Percentiles rank a stretch among this genome's conserved stretches.
Evolutionary conservation across 2,329 filamentous ascomycete species (phyloP).

Genomic region (Biscogniauxia marginata): DNA sequence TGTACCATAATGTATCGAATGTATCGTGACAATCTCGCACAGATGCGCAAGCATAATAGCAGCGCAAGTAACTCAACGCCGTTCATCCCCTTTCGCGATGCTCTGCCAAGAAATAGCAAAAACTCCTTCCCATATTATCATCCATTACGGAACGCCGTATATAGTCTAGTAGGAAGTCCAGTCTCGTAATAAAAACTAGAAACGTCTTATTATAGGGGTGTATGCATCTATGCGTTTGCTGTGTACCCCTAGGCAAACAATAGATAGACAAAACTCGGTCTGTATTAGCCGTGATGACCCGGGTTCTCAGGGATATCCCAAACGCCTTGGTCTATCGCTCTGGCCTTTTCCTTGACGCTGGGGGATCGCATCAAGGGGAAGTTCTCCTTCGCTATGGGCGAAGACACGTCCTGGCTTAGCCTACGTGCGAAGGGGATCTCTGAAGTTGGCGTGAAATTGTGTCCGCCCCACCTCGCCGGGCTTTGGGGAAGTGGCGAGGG

Average conservation of each 20-base stretch:
- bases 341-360: slow-evolving; percentile 5
- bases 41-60: neutral
- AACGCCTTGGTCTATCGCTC: neutral
- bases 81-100: neutral
- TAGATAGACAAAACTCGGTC: neutral
- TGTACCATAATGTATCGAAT: neutral
- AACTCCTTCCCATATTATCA: neutral
- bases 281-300: slow-evolving; percentile 1
- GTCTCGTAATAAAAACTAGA: neutral
- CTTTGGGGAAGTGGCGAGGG: slow-evolving; percentile 1
- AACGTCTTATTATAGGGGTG: neutral
- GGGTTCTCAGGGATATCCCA: slow-evolving; percentile 16
- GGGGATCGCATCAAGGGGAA: slow-evolving; percentile 1
- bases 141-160: neutral
- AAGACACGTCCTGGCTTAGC: slow-evolving; percentile 4
- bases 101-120: neutral
- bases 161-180: neutral
- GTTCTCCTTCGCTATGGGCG: slow-evolving; percentile 3
- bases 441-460: slow-evolving; percentile 17
- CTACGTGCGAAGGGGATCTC: slow-evolving; percentile 19
- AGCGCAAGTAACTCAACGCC: neutral
- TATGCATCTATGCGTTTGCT: neutral
- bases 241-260: neutral
- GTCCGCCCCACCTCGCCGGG: slow-evolving; percentile 9
- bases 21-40: neutral